A percentile compares a stretch with the other conserved stretches of the same genome.
Conservation (phyloP, 371 early-diverging fungal species). For the Dinochytrium kinnereticum region DNA sequence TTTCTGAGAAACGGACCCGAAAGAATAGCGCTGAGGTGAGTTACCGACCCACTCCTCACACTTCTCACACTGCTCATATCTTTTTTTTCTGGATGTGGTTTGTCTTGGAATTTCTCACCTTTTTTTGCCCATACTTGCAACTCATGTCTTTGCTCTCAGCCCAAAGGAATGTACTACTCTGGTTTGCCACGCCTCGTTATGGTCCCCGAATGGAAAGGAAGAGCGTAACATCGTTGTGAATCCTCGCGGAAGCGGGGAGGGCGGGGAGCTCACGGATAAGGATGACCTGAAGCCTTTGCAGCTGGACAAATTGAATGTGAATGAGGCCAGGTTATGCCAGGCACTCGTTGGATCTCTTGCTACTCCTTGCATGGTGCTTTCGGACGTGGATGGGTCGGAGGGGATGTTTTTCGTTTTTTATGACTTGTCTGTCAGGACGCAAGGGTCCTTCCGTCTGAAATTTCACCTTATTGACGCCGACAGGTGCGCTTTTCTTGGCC, state of each 20-base stretch:
- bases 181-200: constrained; percentile 66
- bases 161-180: constrained; percentile 60
- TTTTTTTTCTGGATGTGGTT: neutral
- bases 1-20: constrained; percentile 12
- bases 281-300: neutral
- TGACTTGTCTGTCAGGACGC: constrained; percentile 71
- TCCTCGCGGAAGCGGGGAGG: constrained; percentile 38
- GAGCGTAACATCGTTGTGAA: constrained; percentile 39
- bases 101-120: neutral
- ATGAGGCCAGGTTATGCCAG: constrained; percentile 24
- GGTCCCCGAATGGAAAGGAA: constrained; percentile 41
- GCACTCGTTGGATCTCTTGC: constrained; percentile 68
- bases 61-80: neutral
- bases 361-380: constrained; percentile 69
- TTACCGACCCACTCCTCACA: neutral
- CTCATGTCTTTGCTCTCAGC: constrained; percentile 2
- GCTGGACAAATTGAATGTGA: constrained; percentile 3
- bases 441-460: constrained; percentile 67
- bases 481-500: constrained; percentile 23
- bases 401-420: constrained; percentile 80
- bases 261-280: constrained; percentile 23
- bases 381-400: constrained; percentile 62
- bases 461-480: constrained; percentile 56
- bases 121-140: neutral
- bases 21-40: constrained; percentile 25